Percentiles rank a stretch among this genome's conserved stretches.
phyloP scores from a whole-genome alignment of 169 alveolate genomes.

The Cryptosporidium sp. region DNA sequence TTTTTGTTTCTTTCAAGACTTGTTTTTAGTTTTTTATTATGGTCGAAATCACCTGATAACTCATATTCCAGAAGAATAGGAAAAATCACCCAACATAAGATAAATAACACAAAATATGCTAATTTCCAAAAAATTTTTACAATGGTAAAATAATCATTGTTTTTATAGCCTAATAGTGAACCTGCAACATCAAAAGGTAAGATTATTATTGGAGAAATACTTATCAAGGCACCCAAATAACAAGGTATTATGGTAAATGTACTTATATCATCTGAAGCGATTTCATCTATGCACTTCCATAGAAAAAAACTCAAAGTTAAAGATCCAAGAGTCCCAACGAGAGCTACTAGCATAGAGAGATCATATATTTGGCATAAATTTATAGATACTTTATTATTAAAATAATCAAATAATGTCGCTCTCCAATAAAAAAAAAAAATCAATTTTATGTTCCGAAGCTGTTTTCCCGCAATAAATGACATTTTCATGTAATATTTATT shows the following conservation, averaged over 20 bases:
- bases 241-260: conserved; percentile 3
- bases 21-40: background rate
- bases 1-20: conserved; percentile 42
- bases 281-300: conserved; percentile 20
- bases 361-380: background rate
- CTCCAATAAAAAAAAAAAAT: background rate
- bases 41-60: conserved; percentile 40
- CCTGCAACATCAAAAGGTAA: conserved; percentile 36
- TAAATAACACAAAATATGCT: conserved; percentile 12
- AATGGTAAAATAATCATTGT: background rate
- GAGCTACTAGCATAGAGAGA: background rate
- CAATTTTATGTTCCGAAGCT: background rate
- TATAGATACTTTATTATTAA: background rate
- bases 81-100: conserved; percentile 29
- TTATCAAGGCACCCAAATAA: conserved; percentile 15
- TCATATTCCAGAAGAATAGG: conserved; percentile 58
- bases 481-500: conserved; percentile 2
- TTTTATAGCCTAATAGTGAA: background rate
- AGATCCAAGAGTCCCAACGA: background rate
- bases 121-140: conserved; percentile 17
- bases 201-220: conserved; percentile 40
- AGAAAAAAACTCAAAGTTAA: background rate
- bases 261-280: conserved; percentile 9
- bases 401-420: background rate
- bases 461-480: background rate